Conservation (phyloP, 2,329 filamentous ascomycete genomes). For the Botrytis hyacinthi region DNA sequence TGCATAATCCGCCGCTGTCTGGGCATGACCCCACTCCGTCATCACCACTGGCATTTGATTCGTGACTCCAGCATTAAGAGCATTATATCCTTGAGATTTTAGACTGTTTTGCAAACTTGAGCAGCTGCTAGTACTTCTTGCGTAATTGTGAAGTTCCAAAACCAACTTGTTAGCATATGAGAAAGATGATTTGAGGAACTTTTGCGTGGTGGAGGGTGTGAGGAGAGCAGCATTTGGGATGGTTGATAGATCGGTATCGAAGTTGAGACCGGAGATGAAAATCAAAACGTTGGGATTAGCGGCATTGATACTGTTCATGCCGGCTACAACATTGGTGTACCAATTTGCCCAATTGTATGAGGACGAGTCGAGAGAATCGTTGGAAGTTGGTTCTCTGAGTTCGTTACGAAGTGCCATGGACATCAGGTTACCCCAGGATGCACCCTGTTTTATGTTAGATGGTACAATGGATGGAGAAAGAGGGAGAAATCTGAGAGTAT, state of each 20-base stretch:
- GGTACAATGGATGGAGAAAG: too few species aligned
- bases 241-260: conserved; percentile 39
- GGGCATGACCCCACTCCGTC: conserved; percentile 48
- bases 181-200: conserved; percentile 42
- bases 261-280: conserved; percentile 49
- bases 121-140: conserved; percentile 1
- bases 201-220: conserved; percentile 22
- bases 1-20: conserved; percentile 45
- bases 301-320: conserved; percentile 43
- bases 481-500: too few species aligned
- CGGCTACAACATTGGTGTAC: conserved; percentile 45
- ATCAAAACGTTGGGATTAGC: conserved; percentile 47
- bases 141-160: conserved; percentile 45
- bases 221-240: conserved; percentile 24
- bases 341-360: conserved; percentile 47
- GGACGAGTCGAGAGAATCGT: conserved; percentile 19
- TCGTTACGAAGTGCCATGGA: conserved; percentile 42
- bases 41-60: conserved; percentile 43
- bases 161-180: conserved; percentile 46
- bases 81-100: conserved; percentile 44
- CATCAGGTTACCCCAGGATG: conserved; percentile 27
- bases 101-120: conserved; percentile 40
- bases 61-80: conserved; percentile 38
- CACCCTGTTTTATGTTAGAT: not conserved
- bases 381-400: conserved; percentile 37